Base-by-base conservation (phyloP, 106 monocot genomes). In the Hemerocallis citrina region DNA sequence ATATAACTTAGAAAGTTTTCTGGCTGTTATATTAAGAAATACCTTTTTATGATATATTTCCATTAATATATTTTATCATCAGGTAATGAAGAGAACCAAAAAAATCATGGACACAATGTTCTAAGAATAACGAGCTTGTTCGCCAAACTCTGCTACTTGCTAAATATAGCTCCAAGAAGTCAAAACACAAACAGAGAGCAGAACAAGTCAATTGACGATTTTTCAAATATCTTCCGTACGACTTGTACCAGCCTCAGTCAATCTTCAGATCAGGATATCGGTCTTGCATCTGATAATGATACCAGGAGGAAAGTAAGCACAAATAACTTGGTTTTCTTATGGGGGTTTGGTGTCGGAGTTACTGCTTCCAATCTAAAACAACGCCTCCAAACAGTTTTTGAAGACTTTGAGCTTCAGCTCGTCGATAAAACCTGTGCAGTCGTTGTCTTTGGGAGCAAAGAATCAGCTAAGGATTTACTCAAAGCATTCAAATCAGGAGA, bases 311-410 rank as follows among this genome's bases (percentile, higher is more conserved):
- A 63, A 71, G 51, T 72, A 28, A 67, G 75, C 47, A 68, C 52
- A 13, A 56, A 70, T 55, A 70, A 67, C 25, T 42, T 86, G 41
- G 47, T 86, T 34, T 82, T 86, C 55, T 49, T 87, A 38, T 87
- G 82, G 88, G 83, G 88, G 27, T 90, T 86, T 69, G 52, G 58
- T 22, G 41, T n/a, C n/a, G n/a, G n/a, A n/a, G n/a, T n/a, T n/a
- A n/a, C n/a, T n/a, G n/a, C n/a, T n/a, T 34, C 27, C 14, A 62
- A 68, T 24, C 63, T 89, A 24, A 90, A 74, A 64, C 16, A 19
- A 7, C 34, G 27, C 27, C 79, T 95, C 22, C 61, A 39, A 46
- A 46, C 58, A 61, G 50, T 59, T 7, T 80, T 36, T 17, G 72
- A 89, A 35, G 83, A 84, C 24, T 81, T 90, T 81, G 83, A 90